These are phyloP conservation scores for Candida sanyiensis DNA, from an alignment of 805 yeast genomes.

Conservation along the genomic window DNA sequence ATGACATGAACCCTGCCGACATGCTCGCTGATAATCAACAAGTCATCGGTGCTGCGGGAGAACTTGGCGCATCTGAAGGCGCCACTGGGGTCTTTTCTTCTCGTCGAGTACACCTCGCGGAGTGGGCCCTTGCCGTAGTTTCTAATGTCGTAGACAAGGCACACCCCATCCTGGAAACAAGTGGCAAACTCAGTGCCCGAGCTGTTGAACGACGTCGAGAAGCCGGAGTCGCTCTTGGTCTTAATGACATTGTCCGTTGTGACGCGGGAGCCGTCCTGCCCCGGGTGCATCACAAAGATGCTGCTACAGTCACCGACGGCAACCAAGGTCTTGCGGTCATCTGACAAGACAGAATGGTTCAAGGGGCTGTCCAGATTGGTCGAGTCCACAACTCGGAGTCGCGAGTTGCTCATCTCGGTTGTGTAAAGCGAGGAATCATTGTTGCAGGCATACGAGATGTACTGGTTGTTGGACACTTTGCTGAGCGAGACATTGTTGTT, in stretches of 20 bases:
- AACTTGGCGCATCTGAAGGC: conserved; percentile 64
- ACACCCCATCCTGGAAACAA: conserved; percentile 81
- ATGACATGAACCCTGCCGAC: conserved; percentile 81
- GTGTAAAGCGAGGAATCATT: conserved; percentile 72
- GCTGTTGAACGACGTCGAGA: conserved; percentile 74
- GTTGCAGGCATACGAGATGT: conserved; percentile 67
- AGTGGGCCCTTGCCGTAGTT: conserved; percentile 46
- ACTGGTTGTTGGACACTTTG: conserved; percentile 38
- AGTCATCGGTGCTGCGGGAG: conserved; percentile 64
- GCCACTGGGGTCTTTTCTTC: conserved; percentile 49
- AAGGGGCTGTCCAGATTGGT: conserved; percentile 57
- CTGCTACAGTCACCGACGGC: conserved; percentile 77
- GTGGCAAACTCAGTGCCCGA: conserved; percentile 71
- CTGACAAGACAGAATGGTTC: conserved; percentile 68
- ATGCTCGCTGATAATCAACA: conserved; percentile 75
- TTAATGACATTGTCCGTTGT: conserved; percentile 36
- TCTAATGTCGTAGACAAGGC: conserved; percentile 72
- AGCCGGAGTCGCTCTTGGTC: conserved; percentile 71
- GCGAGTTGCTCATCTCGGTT: conserved; percentile 49
- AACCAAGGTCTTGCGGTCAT: conserved; percentile 50
- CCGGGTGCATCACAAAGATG: conserved; percentile 46
- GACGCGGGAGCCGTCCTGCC: conserved; percentile 28
- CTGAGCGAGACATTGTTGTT: conserved; percentile 70
- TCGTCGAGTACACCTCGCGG: conserved; percentile 52
- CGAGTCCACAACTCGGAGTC: conserved; percentile 37